Evolutionary conservation across 1,284 basidiomycete genomes (phyloP).

Genomic region (Wolfiporia cocos): DNA sequence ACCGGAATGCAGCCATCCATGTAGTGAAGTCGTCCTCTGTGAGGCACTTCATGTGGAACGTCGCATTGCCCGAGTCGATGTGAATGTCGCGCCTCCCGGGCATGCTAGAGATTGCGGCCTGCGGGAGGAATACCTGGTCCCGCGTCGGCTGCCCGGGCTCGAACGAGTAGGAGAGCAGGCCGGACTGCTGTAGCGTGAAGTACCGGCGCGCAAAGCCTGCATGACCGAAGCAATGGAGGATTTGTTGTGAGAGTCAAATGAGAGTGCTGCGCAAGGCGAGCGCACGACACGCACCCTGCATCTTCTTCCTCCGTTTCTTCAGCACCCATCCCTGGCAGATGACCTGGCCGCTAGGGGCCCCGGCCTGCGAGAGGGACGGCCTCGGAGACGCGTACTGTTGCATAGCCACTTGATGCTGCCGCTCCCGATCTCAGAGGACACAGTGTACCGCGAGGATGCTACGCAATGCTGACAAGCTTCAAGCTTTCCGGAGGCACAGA

Average conservation of each 20-base stretch:
- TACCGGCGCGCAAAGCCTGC: conserved; percentile 81
- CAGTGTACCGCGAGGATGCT: no score
- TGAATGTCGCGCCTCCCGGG: conserved; percentile 69
- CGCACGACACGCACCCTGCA: conserved; percentile 58
- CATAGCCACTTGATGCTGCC: no score
- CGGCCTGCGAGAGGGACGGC: conserved; percentile 5
- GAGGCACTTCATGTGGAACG: conserved; percentile 76
- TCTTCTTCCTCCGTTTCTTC: conserved; percentile 78
- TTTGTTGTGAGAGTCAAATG: not conserved
- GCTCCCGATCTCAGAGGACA: not conserved
- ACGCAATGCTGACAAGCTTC: no score
- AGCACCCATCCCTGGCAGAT: conserved; percentile 70
- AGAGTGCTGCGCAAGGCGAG: not conserved
- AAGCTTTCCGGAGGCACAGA: no score
- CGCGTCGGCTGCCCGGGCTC: conserved; percentile 64
- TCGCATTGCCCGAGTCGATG: conserved; percentile 68
- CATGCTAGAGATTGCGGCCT: conserved; percentile 70
- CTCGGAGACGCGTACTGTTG: conserved; percentile 10
- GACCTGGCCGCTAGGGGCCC: conserved; percentile 17
- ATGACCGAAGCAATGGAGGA: not conserved
- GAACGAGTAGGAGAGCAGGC: conserved; percentile 71
- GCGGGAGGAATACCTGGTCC: conserved; percentile 61
- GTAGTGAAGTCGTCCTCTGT: conserved; percentile 61
- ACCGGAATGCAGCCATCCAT: conserved; percentile 76
- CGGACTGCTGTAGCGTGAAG: conserved; percentile 61